Evolutionary conservation across 2,329 filamentous ascomycete species (phyloP), one percentile per base, ranked within the genome.

Genomic region (Ophiostoma quercus): DNA sequence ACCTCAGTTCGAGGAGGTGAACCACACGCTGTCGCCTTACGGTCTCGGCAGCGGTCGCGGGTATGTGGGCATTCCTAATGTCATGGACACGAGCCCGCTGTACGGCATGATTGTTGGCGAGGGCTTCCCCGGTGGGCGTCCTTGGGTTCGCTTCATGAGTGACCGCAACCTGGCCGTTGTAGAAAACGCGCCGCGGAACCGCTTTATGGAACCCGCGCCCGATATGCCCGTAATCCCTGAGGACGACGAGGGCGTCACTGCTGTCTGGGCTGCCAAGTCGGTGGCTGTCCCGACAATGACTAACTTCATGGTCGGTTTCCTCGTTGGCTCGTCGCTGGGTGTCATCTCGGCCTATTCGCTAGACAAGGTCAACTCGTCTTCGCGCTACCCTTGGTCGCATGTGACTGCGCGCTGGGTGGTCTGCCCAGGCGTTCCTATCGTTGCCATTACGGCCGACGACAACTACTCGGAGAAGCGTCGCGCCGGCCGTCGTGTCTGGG

Each of bases 211-310:
- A 68, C 88, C 87, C 7, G 83, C 88, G 72, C 82, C 87, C 34
- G 93, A 93, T 57, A 91, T 97, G 37, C 94, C 94, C 2, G 87
- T 87, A 68, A 84, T 96, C 22, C 88, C 89, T 1, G 84, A 88
- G 71, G 83, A 89, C 68, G 85, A 83, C 0, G 91, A 95, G 72
- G 87, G 90, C 1, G 85, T 95, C 22, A 92, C 88, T 74, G 88
- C 89, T 57, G 88, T 96, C 3, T 98, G 94, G 94, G 89, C 97
- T 73, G 92, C 94, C 47, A 98, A 97, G 77, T 91, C 92, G 1
- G 81, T 87, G 9, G 83, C 86, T 4, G 85, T 97, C 39, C 88
- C 91, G 14, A 84, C 86, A 11, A 82, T 88, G 70, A 96, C 93
- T 0, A 86, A 91, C 71, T 91, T 91, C 5, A 83, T 95, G 77